Evolutionary conservation across 2,329 filamentous ascomycete species (phyloP), one percentile per base, ranked within the genome.

Genomic region (Beauveria varroae): DNA sequence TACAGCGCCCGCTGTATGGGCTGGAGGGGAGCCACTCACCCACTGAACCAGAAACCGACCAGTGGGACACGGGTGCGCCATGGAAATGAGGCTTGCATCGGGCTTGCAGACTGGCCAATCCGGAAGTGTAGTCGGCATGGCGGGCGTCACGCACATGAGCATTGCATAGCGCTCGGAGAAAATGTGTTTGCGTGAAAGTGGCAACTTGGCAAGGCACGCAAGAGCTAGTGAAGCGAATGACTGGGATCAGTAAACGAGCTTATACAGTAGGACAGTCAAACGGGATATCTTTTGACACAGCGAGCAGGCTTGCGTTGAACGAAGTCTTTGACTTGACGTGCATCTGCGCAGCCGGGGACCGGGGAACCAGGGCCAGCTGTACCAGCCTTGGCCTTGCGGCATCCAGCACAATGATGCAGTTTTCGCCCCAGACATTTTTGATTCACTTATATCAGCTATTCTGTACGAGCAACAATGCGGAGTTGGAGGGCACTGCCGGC

Each of bases 1-100:
- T 24, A 20, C 16, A 37, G 34, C 34, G 10, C 22, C 55, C 18
- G 46, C 34, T 6, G 26, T 14, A 24, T 20, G 26, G 49, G 26
- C 26, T 12, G 26, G 37, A 18, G 37, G 28, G 37, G 40, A 26
- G 34, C 34, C 34, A 37, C 34, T 37, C 28, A 26, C 20, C 34
- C 44, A 30, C 34, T 37, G 41, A 26, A 26, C 34, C 44, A 30
- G 10, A 46, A 26, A 37, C 40, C 30, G n/a, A 10, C 6, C 49
- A 24, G 57, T 53, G 57, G 57, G 57, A 60, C 57, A 46, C 16
- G 47, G 18, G 16, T 41, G 46, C 22, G 47, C 46, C 56, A 58
- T 43, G 22, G 10, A 51, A 40, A 58, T 24, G 56, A 58, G 56
- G 55, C 55, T 50, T 57, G 55, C 44, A 26, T 30, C 46, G 18